These are phyloP conservation scores for Byssochlamys sp. DNA, from an alignment of 2,329 filamentous ascomycete species.

Conservation along the genomic window DNA sequence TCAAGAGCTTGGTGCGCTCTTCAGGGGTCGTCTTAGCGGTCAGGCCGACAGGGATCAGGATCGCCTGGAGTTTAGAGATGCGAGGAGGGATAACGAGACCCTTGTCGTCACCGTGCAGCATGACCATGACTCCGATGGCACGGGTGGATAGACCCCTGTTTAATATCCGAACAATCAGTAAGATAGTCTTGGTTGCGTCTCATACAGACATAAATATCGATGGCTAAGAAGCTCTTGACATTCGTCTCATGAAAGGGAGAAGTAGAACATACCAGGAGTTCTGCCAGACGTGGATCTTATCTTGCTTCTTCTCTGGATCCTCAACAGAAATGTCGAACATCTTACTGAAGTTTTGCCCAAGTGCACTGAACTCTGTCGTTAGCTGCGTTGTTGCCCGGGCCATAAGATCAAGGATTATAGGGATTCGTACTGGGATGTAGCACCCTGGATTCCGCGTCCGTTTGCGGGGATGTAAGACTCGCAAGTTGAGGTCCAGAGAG, in stretches of 20 bases:
- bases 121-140: not conserved
- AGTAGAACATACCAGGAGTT: not conserved
- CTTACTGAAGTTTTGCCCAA: not conserved
- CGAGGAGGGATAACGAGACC: slow-evolving; percentile 1
- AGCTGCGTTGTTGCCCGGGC: not conserved
- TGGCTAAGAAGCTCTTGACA: not conserved
- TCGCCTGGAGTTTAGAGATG: not conserved
- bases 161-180: not conserved
- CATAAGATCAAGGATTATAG: not conserved
- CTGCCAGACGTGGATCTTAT: not conserved
- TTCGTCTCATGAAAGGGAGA: not conserved
- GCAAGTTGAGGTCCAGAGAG: not conserved
- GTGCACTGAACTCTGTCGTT: not conserved
- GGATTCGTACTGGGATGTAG: not conserved
- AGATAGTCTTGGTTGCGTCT: not conserved
- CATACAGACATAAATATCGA: not conserved
- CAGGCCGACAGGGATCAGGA: not conserved
- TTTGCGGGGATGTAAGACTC: not conserved
- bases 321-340: not conserved
- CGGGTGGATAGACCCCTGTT: not conserved
- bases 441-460: not conserved
- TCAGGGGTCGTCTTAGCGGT: not conserved
- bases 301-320: not conserved
- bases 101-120: not conserved
- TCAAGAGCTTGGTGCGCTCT: not conserved